Evolutionary conservation across 805 yeast species (phyloP), one percentile per base, ranked within the genome.

Genomic region (Pichia deserticola): DNA sequence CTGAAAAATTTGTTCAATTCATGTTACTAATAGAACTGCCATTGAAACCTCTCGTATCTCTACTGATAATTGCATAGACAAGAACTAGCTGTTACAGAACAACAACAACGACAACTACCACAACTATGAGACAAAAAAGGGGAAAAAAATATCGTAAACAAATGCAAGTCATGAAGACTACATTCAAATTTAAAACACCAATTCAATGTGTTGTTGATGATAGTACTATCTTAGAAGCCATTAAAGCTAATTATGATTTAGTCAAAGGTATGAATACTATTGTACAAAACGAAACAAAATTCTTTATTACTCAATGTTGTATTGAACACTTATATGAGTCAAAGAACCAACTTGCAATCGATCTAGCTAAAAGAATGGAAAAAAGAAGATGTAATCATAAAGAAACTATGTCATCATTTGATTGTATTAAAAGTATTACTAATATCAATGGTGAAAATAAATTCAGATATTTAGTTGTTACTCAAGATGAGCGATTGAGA

Each of bases 251-350:
- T 49, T 88, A 78, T 64, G 89, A 92, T 65, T 68, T 93, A n/a
- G 73, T 71, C n/a, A 86, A 86, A 61, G 96, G 93, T 11, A 70
- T 93, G 34, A 73, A 79, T 50, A 72, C 93, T 54, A 88, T 96
- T 0, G 70, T 92, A 12, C 98, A 92, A 64, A 87, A 82, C 11
- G 90, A 86, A 58, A 79, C 82, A 33, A 93, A 92, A 61, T 86
- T 88, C 25, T 78, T 93, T 95, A 86, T 93, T 48, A 89, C 99
- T 3, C 98, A 93, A 66, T 93, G 99, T 64, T 86, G 96, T 59
- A 88, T 93, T 76, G 89, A 89, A 62, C 84, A 86, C 20, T 70
- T 93, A 33, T 93, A 93, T 65, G 75, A 75, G 42, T 74, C 84
- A 5, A 77, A 78, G 29, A 78, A 87, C 60, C 90, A 87, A 59